phyloP scores from a whole-genome alignment of 2,329 filamentous ascomycete species.

The Thermoascus crustaceus region DNA sequence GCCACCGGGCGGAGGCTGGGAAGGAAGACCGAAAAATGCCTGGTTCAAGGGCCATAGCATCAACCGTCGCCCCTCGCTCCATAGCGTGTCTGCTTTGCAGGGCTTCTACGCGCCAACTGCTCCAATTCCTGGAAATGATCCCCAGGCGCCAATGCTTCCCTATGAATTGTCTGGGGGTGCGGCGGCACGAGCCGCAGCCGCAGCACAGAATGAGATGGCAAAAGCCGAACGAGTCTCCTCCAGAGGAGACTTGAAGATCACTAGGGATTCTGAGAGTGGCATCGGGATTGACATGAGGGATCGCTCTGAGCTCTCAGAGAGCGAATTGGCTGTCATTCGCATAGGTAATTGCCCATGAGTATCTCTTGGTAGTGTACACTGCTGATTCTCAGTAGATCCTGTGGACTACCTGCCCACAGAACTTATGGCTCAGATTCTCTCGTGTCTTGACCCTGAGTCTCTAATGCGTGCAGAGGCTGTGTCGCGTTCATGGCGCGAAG shows the following conservation, averaged over 20 bases:
- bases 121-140: conserved; percentile 30
- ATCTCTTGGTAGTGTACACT: background rate
- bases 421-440: conserved; percentile 51
- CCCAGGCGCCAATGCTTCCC: conserved; percentile 33
- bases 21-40: conserved; percentile 15
- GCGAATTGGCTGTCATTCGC: conserved; percentile 29
- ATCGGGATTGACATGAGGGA: conserved; percentile 40
- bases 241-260: conserved; percentile 23
- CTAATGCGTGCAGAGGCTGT: conserved; percentile 49
- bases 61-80: conserved; percentile 29
- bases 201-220: conserved; percentile 42
- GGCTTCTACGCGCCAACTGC: conserved; percentile 24
- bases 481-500: conserved; percentile 48
- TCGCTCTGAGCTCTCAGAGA: conserved; percentile 26
- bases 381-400: conserved; percentile 38
- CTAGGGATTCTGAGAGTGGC: conserved; percentile 41
- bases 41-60: conserved; percentile 23
- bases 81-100: conserved; percentile 27
- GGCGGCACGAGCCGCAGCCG: conserved; percentile 40
- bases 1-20: conserved; percentile 17
- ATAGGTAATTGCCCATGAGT: conserved; percentile 20
- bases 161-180: conserved; percentile 34
- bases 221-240: conserved; percentile 18
- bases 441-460: conserved; percentile 50
- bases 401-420: conserved; percentile 50